These are phyloP conservation scores for Murraya paniculata DNA, from an alignment of 345 rosid genomes.

Conservation along the genomic window DNA sequence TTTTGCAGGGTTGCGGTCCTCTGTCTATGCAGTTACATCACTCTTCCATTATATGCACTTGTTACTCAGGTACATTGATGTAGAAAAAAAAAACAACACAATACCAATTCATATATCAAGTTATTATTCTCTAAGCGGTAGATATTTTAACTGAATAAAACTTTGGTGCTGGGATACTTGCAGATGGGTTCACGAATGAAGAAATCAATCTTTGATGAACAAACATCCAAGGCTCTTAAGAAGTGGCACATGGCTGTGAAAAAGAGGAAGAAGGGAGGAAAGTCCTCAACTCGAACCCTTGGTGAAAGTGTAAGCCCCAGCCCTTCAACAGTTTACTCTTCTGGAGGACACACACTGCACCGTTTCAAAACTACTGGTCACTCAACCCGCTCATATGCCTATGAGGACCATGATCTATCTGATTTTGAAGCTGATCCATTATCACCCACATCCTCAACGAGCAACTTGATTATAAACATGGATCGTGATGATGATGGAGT, in stretches of 20 bases:
- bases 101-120: not conserved
- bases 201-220: slow-evolving; percentile 87
- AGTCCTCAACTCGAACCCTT: slow-evolving; percentile 39
- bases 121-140: not conserved
- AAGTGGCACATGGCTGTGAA: slow-evolving; percentile 85
- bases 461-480: slow-evolving; percentile 35
- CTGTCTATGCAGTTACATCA: slow-evolving; percentile 80
- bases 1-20: slow-evolving; percentile 59
- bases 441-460: slow-evolving; percentile 38
- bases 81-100: not conserved
- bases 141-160: not conserved
- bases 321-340: slow-evolving; percentile 30
- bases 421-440: slow-evolving; percentile 62
- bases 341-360: slow-evolving; percentile 41
- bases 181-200: slow-evolving; percentile 96
- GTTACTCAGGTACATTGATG: slow-evolving; percentile 71
- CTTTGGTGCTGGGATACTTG: not conserved
- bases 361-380: slow-evolving; percentile 85
- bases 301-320: slow-evolving; percentile 53
- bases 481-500: slow-evolving; percentile 29
- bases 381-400: slow-evolving; percentile 38
- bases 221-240: slow-evolving; percentile 86
- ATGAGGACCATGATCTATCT: slow-evolving; percentile 51
- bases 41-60: slow-evolving; percentile 88
- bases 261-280: slow-evolving; percentile 52